phyloP scores from a whole-genome alignment of 2,329 filamentous ascomycete genomes.

The Botrytis hyacinthi region DNA sequence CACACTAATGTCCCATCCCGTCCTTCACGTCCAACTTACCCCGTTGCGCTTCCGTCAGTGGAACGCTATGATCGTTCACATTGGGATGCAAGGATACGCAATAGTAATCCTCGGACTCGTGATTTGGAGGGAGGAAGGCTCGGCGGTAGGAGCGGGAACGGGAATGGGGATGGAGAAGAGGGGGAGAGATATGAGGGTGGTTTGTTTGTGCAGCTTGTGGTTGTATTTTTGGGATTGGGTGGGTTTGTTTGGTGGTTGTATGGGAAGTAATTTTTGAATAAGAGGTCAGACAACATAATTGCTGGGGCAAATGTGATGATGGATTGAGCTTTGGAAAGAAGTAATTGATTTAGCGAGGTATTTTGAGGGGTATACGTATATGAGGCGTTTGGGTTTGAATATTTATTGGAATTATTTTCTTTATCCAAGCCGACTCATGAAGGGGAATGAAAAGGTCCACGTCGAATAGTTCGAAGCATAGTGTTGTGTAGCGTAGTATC shows the following conservation, averaged over 20 bases:
- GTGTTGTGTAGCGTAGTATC: background rate
- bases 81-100: slow-evolving; percentile 5
- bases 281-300: too few relatives aligned
- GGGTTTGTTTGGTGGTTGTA: slow-evolving; percentile 7
- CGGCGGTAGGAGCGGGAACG: background rate
- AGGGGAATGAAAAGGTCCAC: background rate
- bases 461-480: background rate
- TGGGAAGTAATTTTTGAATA: background rate
- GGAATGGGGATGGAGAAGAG: background rate
- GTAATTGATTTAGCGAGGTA: background rate
- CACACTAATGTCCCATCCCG: background rate
- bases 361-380: background rate
- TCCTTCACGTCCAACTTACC: background rate
- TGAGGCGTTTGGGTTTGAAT: background rate
- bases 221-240: background rate
- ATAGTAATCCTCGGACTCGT: background rate
- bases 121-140: background rate
- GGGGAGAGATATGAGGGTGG: background rate
- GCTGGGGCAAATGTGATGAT: too few relatives aligned
- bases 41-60: background rate
- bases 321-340: background rate
- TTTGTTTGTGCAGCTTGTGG: background rate
- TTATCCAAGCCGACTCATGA: background rate
- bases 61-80: slow-evolving; percentile 1
- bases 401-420: background rate